Evolutionary conservation across 2,329 filamentous ascomycete species (phyloP), one percentile per base, ranked within the genome.

Genomic region (Penicillium occitanis): DNA sequence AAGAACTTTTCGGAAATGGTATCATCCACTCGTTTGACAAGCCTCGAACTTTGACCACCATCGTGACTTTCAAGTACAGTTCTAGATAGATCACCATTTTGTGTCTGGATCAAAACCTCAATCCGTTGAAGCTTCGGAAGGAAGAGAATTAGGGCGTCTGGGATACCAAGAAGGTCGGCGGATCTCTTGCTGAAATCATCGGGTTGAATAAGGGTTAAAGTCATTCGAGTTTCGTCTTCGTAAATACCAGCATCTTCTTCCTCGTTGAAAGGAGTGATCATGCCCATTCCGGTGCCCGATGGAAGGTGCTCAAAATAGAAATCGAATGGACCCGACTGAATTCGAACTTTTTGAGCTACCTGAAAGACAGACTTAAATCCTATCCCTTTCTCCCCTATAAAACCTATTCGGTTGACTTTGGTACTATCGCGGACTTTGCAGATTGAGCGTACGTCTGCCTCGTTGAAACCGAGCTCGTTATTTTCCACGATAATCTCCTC

Each of bases 221-320:
- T 55, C 8, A 55, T 55, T 55, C 51, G 30, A 7, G 51, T 55
- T 55, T 30, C 51, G 3, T 53, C 48, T 11, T 35, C 7, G n/a
- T 35, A 55, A 13, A 37, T 2, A 2, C 17, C 30, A 37, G 30
- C 2, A 8, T 3, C 30, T 5, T 55, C 51, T 35, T 35, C n/a
- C 5, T 13, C 17, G 17, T 55, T 35, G 4, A 22, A n/a, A 22
- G 51, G 51, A 10, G 79, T 79, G 0, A 85, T 79, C 83, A 86
- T 86, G 0, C 83, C 84, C 42, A 86, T 73, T 1, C 84, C 84
- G 0, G 77, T 75, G 1, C 83, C 80, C 0, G 77, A 80, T 25
- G 37, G 59, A 1, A 61, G 64, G 65, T 79, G 72, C n/a, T 73
- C 53, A 55, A 79, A 80, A 1, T 65, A 70, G 65, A 81, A 81